Conservation (phyloP, 805 yeast species). For the Metschnikowia cubensis region DNA sequence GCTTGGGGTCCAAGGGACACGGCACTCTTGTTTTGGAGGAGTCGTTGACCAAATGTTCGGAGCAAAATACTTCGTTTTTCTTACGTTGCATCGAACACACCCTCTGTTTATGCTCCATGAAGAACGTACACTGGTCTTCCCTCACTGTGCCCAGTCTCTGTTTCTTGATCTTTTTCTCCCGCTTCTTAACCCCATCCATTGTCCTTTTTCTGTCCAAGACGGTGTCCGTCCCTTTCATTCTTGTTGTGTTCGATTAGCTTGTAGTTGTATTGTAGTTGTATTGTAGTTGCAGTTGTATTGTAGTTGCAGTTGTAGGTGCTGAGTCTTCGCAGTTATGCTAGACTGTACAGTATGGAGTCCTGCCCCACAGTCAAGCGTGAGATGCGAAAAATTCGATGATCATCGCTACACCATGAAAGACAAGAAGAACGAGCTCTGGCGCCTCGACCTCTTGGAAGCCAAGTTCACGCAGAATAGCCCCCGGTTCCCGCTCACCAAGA, state of each 20-base stretch:
- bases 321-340: too few species aligned
- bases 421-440: slow-evolving; percentile 44
- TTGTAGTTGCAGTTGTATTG: background rate
- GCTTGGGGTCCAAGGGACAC: slow-evolving; percentile 76
- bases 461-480: slow-evolving; percentile 42
- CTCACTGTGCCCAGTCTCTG: background rate
- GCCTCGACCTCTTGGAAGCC: slow-evolving; percentile 53
- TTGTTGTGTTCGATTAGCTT: background rate
- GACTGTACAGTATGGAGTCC: background rate
- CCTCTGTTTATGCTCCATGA: slow-evolving; percentile 48
- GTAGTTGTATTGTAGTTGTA: too few species aligned
- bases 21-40: slow-evolving; percentile 44
- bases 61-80: slow-evolving; percentile 48
- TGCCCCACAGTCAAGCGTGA: background rate
- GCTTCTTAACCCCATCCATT: background rate
- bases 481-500: slow-evolving; percentile 48
- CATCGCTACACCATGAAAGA: slow-evolving; percentile 20
- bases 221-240: background rate
- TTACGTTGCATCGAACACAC: slow-evolving; percentile 60
- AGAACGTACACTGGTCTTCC: slow-evolving; percentile 42
- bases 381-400: slow-evolving; percentile 6
- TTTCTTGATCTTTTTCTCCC: slow-evolving; percentile 2
- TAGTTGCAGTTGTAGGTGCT: too few species aligned
- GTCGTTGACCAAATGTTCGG: slow-evolving; percentile 49
- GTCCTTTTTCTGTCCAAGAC: too few species aligned